phyloP scores from a whole-genome alignment of 371 early-diverging fungal species.

The Mucor mucedo region DNA sequence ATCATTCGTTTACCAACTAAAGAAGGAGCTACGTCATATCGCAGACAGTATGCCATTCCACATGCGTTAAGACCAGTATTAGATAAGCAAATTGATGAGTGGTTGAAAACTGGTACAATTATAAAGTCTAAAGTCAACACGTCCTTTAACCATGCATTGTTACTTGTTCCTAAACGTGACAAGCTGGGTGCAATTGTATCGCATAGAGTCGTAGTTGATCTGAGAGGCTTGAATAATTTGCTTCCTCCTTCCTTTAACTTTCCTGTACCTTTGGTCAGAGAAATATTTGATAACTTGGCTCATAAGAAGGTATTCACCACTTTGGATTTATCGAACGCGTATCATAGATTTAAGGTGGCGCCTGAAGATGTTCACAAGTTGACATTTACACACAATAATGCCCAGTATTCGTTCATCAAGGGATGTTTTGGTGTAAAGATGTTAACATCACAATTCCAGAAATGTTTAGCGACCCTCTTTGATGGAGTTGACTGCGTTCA shows the following conservation, averaged over 20 bases:
- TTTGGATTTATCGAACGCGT: too few species aligned
- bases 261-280: not conserved
- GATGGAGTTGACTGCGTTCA: conserved; percentile 7
- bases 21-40: conserved; percentile 4
- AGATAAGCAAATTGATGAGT: conserved; percentile 7
- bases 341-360: too few species aligned
- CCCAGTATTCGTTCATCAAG: conserved; percentile 29
- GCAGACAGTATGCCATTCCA: conserved; percentile 9
- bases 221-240: conserved; percentile 6
- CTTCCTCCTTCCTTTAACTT: conserved; percentile 7
- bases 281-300: conserved; percentile 22
- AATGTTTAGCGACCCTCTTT: not conserved
- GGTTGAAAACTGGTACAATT: conserved; percentile 7
- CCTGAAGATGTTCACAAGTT: not conserved
- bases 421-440: conserved; percentile 37
- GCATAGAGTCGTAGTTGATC: not conserved
- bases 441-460: conserved; percentile 28
- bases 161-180: conserved; percentile 2
- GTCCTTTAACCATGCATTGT: conserved; percentile 5
- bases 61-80: not conserved
- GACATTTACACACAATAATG: conserved; percentile 18
- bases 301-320: conserved; percentile 18
- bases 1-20: conserved; percentile 1
- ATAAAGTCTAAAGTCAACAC: not conserved
- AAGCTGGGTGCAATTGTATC: not conserved